Base-by-base conservation (phyloP, 2,329 filamentous ascomycete genomes). In the Macroventuria anomochaeta region DNA sequence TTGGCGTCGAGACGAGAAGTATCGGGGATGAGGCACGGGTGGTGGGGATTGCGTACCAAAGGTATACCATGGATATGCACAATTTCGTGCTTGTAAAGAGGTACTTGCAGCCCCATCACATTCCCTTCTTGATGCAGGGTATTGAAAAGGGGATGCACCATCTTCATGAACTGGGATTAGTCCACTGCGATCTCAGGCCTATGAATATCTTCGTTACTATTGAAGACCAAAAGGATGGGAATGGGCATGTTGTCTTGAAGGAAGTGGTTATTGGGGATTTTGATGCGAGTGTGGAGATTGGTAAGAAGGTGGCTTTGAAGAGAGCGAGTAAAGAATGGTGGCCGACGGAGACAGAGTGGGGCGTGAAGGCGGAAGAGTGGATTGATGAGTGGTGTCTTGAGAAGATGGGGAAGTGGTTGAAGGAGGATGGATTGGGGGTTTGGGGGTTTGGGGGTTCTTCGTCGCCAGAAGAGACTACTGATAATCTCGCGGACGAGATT, bases 141-240 rank as follows among this genome's bases (percentile, higher is more conserved):
- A 15, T 55, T 7, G 15, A 29, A 12, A 23, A 7, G 2, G 51
- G 31, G 5, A 39, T 55, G 13, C 7, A 18, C 1, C 38, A 42
- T 36, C 21, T 55, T 15, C 51, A 55, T 37, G 3, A 6, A 3
- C 26, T 48, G 1, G 33, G 44, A 6, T n/a, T 55, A 3, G 44
- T 55, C 5, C 51, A 49, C 29, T 55, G 51, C 29, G 51, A 55
- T 43, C 25, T 55, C 7, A n/a, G 51, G 17, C 44, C 51, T 1
- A 12, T n/a, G 31, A 54, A 54, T 34, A 18, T 43, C 0, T 40
- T 40, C n/a, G 33, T 46, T 11, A 50, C 17, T 1, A 11, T 39
- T 17, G 36, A n/a, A 7, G 15, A 48, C 11, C n/a, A 12, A n/a
- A 26, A 11, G 7, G 20, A 20, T 31, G 46, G 23, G 7, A 12